Base-by-base conservation (phyloP, 2,329 filamentous ascomycete genomes). In the Cercospora sojina region DNA sequence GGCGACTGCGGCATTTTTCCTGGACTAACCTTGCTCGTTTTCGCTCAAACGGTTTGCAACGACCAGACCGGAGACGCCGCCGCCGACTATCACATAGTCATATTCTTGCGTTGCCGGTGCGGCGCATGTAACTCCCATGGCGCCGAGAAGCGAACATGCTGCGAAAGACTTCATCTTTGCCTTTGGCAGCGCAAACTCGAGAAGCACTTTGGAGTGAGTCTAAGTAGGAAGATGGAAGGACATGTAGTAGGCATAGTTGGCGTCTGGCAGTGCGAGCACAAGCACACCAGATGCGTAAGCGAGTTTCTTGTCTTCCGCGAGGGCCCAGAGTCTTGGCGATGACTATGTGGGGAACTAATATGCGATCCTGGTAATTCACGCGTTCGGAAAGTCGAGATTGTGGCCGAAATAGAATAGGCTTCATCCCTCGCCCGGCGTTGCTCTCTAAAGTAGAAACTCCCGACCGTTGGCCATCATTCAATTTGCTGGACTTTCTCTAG, bases 31-130 rank as follows among this genome's bases (percentile, higher is more conserved):
- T 64, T 74, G 59, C 7, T 67, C 61, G 31, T 75, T 67, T 59
- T 76, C 74, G 10, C 70, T 69, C 25, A 75, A 68, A 25, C 72
- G 70, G 20, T 69, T 70, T 2, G 73, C 75, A 29, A 77, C 59
- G 6, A 70, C 67, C 4, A 76, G 72, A 23, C 75, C 75, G 41
- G 71, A 70, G 12, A 73, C 75, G 3, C 74, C 74, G 38, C 72
- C 75, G 8, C 75, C 75, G 12, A 76, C 64, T 41, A 77, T 71
- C n/a, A 76, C 62, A 57, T 70, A 76, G 55, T 75, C 74, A 57
- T 71, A 70, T 13, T 56, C 27, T 1, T 56, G 53, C 10, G 13
- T n/a, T 1, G 27, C 18, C 27, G 53, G 53, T 31, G 53, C 53
- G 12, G 53, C 53, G 9, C 25, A 23, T 32, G 59, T 41, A 20